Conservation (phyloP, 1,139 yeast species). For the Suhomyces maxii region DNA sequence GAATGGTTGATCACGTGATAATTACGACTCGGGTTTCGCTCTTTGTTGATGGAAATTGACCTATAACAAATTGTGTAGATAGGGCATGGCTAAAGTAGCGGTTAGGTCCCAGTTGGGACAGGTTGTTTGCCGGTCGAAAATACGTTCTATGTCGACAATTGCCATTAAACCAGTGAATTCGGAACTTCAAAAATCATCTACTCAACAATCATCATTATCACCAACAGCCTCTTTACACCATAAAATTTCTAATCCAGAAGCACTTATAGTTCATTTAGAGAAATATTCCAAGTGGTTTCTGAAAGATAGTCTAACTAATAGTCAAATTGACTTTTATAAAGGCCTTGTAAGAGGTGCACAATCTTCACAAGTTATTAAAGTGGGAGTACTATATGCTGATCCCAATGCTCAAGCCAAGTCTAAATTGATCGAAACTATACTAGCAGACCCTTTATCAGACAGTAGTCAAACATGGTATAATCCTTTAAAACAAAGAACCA, state of each 20-base stretch:
- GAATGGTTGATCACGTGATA: too few species aligned
- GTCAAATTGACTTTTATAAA: constrained; percentile 19
- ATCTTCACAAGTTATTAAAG: constrained; percentile 16
- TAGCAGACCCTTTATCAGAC: constrained; percentile 46
- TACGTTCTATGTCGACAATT: background rate
- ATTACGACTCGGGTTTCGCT: background rate
- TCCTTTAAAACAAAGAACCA: constrained; percentile 23
- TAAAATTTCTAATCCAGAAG: constrained; percentile 5
- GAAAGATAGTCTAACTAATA: constrained; percentile 21
- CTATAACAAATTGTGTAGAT: too few species aligned
- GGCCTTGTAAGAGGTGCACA: constrained; percentile 2
- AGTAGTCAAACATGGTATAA: constrained; percentile 35
- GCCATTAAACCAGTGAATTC: constrained; percentile 1
- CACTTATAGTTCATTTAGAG: constrained; percentile 4
- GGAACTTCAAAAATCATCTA: background rate
- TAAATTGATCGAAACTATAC: constrained; percentile 33
- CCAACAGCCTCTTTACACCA: background rate
- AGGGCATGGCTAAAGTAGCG: background rate
- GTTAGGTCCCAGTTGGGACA: background rate
- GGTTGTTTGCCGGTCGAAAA: background rate
- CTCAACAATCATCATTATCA: background rate
- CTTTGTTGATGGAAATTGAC: background rate
- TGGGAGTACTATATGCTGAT: constrained; percentile 34
- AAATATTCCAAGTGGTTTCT: constrained; percentile 25
- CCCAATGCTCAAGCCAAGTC: constrained; percentile 21